Percentiles rank a stretch among this genome's conserved stretches.
These are phyloP conservation scores for Trichothecium roseum DNA, from an alignment of 2,329 filamentous ascomycete genomes.

Conservation along the genomic window DNA sequence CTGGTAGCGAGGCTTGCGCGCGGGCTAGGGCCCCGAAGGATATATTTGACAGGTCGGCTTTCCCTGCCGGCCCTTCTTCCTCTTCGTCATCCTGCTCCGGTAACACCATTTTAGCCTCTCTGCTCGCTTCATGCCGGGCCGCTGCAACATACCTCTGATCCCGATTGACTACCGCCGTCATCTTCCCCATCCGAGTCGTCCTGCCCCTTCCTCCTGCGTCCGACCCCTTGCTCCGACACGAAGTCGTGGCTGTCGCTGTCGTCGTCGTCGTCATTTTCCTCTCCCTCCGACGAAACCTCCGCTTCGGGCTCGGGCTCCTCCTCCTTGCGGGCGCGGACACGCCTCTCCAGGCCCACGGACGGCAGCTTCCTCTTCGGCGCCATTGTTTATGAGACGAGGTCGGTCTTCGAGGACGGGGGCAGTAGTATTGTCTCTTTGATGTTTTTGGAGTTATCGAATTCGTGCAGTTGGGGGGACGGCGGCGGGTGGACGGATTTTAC, in stretches of 20 bases:
- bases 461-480: too few relatives aligned
- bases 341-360: slow-evolving; percentile 24
- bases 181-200: slow-evolving; percentile 19
- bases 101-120: not conserved
- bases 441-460: too few relatives aligned
- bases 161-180: slow-evolving; percentile 9
- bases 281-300: slow-evolving; percentile 16
- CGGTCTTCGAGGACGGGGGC: slow-evolving; percentile 1
- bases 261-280: slow-evolving; percentile 8
- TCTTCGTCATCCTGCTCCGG: slow-evolving; percentile 16
- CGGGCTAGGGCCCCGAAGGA: slow-evolving; percentile 87
- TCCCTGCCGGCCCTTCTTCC: slow-evolving; percentile 19
- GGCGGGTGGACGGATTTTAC: too few relatives aligned
- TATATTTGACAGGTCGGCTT: slow-evolving; percentile 45
- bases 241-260: slow-evolving; percentile 17
- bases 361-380: slow-evolving; percentile 28
- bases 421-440: too few relatives aligned
- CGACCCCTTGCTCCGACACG: slow-evolving; percentile 15
- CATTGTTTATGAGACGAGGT: slow-evolving; percentile 15
- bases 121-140: too few relatives aligned
- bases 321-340: slow-evolving; percentile 32
- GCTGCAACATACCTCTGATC: slow-evolving; percentile 15
- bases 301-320: slow-evolving; percentile 30
- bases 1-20: slow-evolving; percentile 61
- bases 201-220: slow-evolving; percentile 16